A percentile compares a stretch with the other conserved stretches of the same genome.
Conservation (phyloP, 2,329 filamentous ascomycete species). For the Alternaria sp. region DNA sequence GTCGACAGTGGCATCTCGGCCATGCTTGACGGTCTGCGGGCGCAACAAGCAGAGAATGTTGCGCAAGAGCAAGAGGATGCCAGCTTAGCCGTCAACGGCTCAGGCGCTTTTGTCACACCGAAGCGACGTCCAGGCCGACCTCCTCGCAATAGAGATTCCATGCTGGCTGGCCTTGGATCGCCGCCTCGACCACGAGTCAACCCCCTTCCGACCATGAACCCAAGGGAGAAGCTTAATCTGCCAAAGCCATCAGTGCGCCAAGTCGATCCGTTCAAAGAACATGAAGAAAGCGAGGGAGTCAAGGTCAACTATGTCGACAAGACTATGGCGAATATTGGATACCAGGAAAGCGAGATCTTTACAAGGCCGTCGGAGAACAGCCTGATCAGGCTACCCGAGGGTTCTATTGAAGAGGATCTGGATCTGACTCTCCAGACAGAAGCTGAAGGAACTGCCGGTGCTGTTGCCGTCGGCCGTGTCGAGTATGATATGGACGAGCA, state of each 20-base stretch:
- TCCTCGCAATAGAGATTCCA: slow-evolving; percentile 68
- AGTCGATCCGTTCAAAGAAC: slow-evolving; percentile 80
- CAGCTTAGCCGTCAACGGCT: slow-evolving; percentile 23
- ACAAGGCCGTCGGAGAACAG: slow-evolving; percentile 74
- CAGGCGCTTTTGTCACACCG: slow-evolving; percentile 49
- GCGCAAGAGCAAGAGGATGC: slow-evolving; percentile 28
- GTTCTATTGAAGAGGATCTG: slow-evolving; percentile 70
- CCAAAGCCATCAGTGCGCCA: slow-evolving; percentile 78
- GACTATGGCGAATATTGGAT: slow-evolving; percentile 94
- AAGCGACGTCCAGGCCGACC: slow-evolving; percentile 71
- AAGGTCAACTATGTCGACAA: slow-evolving; percentile 94
- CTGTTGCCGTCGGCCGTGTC: slow-evolving; percentile 73
- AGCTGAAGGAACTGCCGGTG: slow-evolving; percentile 65
- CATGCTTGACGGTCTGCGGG: slow-evolving; percentile 46
- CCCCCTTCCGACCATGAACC: slow-evolving; percentile 81
- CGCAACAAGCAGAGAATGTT: slow-evolving; percentile 42
- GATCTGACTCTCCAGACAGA: slow-evolving; percentile 67
- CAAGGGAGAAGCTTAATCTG: slow-evolving; percentile 80
- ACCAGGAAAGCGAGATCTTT: slow-evolving; percentile 93
- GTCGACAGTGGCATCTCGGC: slow-evolving; percentile 48
- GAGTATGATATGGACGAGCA: slow-evolving; percentile 99
- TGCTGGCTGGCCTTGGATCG: slow-evolving; percentile 67
- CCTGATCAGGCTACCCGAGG: slow-evolving; percentile 71
- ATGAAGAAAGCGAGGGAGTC: slow-evolving; percentile 85
- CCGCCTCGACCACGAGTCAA: slow-evolving; percentile 71